Base-by-base conservation (phyloP, 768 basidiomycete genomes). In the Hygrophoropsis aurantiaca region DNA sequence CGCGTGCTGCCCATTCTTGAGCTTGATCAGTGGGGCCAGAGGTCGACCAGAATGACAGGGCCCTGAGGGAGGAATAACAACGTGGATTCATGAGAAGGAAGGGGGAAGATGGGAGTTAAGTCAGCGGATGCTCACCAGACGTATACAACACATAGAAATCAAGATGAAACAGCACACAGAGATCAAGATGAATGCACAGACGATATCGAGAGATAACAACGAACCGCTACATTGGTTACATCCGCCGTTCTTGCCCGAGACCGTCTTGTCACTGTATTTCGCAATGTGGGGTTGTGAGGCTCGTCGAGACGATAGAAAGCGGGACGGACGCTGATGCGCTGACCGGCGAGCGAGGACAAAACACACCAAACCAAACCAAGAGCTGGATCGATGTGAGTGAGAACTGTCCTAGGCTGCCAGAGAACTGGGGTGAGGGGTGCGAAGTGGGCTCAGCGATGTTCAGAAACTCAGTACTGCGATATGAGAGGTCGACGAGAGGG, bases 1-100 rank as follows among this genome's bases (percentile, higher is more conserved):
- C 73, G 24, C 82, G 61, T 34, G 59, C 56, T 4, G 73, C 74
- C 82, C 81, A 83, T 58, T 78, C 78, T 2, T 70, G 52, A 6
- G 80, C 82, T 67, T 83, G 80, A 56, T 85, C 82, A 59, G 68
- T 80, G 18, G 82, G 71, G 18, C 82, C 82, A 50, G 69, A 74
- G 13, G 69, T 49, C 5, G 83, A 71, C 40, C 82, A 70, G 70
- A 83, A 85, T 5, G 80, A 78, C 26, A 75, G 70, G 18, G 68
- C 65, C 61, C 73, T 74, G 48, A 6, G 43, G 15, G 39, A 5
- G 38, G n/a, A n/a, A n/a, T n/a, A n/a, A n/a, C n/a, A n/a, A n/a
- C n/a, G n/a, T n/a, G n/a, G 47, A 40, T 7, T 39, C 11, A 44
- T 40, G 27, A 40, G 37, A 11, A 40, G 18, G 24, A 45, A 21